These are phyloP conservation scores for Lachancea nothofagi DNA, from an alignment of 805 yeast genomes.

Conservation along the genomic window DNA sequence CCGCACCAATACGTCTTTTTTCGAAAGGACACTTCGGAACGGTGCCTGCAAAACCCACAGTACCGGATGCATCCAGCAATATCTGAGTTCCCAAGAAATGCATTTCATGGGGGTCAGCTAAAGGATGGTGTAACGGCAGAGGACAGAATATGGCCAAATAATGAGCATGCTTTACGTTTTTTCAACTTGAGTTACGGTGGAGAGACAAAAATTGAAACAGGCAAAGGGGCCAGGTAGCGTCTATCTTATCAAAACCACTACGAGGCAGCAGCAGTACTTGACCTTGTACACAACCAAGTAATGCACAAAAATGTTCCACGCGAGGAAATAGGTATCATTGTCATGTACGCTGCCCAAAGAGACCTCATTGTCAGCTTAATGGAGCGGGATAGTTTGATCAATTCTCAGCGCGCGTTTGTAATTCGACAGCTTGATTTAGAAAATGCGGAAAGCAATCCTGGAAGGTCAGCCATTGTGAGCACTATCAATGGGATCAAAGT, in stretches of 20 bases:
- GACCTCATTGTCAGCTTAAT: constrained; percentile 46
- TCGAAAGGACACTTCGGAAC: constrained; percentile 51
- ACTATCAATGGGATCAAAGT: not conserved
- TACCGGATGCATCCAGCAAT: constrained; percentile 55
- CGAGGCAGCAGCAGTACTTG: constrained; percentile 41
- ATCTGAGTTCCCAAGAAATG: constrained; percentile 45
- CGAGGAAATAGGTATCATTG: constrained; percentile 49
- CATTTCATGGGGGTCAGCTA: constrained; percentile 40
- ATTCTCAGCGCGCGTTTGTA: constrained; percentile 50
- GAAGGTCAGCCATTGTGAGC: not conserved
- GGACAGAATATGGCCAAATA: constrained; percentile 39
- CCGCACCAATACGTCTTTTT: constrained; percentile 49
- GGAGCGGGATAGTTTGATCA: constrained; percentile 43
- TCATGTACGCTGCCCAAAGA: constrained; percentile 62
- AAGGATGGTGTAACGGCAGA: constrained; percentile 48
- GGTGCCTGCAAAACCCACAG: constrained; percentile 49
- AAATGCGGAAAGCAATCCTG: too few relatives aligned
- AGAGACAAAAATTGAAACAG: too few relatives aligned
- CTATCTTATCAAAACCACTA: constrained; percentile 44
- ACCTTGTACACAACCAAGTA: constrained; percentile 41
- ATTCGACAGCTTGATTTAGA: not conserved
- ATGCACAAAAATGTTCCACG: constrained; percentile 43
- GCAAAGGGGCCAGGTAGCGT: too few relatives aligned
- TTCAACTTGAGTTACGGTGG: too few relatives aligned
- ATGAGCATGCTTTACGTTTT: too few relatives aligned